Evolutionary conservation across 1,284 basidiomycete genomes (phyloP).

Genomic region (Earliella scabrosa): DNA sequence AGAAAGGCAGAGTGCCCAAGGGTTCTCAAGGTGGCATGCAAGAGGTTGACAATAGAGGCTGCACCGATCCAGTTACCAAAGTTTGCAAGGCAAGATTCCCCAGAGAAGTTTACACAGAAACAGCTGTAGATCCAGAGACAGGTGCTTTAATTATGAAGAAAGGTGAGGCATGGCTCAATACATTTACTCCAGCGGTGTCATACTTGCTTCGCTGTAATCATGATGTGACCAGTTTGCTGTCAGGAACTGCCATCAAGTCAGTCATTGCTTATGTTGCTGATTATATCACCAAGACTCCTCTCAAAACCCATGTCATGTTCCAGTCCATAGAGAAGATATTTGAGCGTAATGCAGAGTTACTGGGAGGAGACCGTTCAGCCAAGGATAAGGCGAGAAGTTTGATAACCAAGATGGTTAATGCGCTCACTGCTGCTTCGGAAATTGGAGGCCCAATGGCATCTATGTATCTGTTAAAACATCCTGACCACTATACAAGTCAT

Average conservation of each 20-base stretch:
- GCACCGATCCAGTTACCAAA: neutral
- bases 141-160: slow-evolving; percentile 40
- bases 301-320: slow-evolving; percentile 43
- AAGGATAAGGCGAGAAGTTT: slow-evolving; percentile 27
- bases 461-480: slow-evolving; percentile 14
- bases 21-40: neutral
- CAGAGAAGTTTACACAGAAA: neutral
- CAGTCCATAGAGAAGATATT: slow-evolving; percentile 34
- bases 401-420: slow-evolving; percentile 28
- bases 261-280: too few relatives aligned
- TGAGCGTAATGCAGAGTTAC: slow-evolving; percentile 22
- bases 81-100: neutral
- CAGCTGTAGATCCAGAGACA: slow-evolving; percentile 3
- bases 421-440: slow-evolving; percentile 10
- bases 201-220: too few relatives aligned
- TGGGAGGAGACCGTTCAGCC: neutral
- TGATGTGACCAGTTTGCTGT: too few relatives aligned
- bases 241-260: too few relatives aligned
- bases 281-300: slow-evolving; percentile 41
- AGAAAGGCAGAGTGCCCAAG: neutral
- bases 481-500: slow-evolving; percentile 21
- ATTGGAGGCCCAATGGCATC: slow-evolving; percentile 20
- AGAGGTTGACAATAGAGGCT: neutral
- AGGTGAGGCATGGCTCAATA: too few relatives aligned
- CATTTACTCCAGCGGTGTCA: too few relatives aligned